Percentiles rank a stretch among this genome's conserved stretches.
Evolutionary conservation across 441 rosid species (phyloP).

Genomic region (Metrosideros polymorpha): DNA sequence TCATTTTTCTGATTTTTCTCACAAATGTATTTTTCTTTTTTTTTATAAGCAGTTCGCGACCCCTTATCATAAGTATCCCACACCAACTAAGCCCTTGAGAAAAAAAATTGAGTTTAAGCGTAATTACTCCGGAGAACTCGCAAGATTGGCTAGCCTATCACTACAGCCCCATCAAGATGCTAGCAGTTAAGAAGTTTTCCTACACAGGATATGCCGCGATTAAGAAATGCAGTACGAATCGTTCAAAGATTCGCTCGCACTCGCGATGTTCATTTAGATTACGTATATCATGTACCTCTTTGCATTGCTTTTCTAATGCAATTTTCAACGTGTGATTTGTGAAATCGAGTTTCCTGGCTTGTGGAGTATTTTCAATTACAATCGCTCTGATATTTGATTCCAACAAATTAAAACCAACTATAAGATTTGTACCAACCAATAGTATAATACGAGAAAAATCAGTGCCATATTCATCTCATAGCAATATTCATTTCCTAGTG

Average conservation of each 20-base stretch:
- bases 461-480: neutral
- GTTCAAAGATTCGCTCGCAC: accelerated
- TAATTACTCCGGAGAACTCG: neutral
- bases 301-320: neutral
- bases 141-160: neutral
- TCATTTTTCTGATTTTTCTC: neutral
- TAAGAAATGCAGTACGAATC: neutral
- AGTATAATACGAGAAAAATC: neutral
- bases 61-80: neutral
- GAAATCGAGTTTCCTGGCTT: accelerated
- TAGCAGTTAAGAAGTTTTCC: neutral
- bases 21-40: neutral
- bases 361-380: neutral
- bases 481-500: neutral
- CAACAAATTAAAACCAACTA: accelerated
- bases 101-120: neutral
- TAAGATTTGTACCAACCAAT: accelerated
- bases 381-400: accelerated
- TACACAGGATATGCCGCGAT: too few relatives aligned
- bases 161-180: neutral
- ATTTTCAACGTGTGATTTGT: neutral
- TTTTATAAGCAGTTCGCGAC: neutral
- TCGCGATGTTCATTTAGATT: neutral
- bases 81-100: neutral
- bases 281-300: too few relatives aligned